These are phyloP conservation scores for Penicillium vulpinum DNA, from an alignment of 2,329 filamentous ascomycete species.

Conservation along the genomic window DNA sequence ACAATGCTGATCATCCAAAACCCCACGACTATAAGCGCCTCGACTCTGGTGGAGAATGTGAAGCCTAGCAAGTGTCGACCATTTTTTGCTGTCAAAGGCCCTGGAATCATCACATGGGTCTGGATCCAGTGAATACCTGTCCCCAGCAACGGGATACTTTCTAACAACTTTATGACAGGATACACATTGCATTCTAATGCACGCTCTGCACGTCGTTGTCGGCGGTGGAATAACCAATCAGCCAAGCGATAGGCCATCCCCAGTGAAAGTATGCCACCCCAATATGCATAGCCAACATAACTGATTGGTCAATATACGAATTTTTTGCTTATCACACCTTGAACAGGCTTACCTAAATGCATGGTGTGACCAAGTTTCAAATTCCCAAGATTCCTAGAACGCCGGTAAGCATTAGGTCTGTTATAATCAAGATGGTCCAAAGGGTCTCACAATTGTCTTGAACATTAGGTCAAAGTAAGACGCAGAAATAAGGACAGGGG, in stretches of 20 bases:
- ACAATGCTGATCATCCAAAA: constrained; percentile 50
- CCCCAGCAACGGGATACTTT: background rate
- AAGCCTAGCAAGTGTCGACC: constrained; percentile 45
- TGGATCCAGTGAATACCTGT: constrained; percentile 34
- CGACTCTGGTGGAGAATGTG: constrained; percentile 51
- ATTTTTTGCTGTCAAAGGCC: constrained; percentile 42
- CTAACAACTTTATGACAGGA: constrained; percentile 1
- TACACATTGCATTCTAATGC: background rate
- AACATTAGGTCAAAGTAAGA: constrained; percentile 32
- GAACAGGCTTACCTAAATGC: constrained; percentile 37
- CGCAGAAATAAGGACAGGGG: constrained; percentile 34
- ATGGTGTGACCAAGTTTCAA: constrained; percentile 37
- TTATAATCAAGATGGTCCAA: background rate
- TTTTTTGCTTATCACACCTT: background rate
- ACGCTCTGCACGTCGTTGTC: constrained; percentile 3
- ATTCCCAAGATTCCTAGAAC: constrained; percentile 33
- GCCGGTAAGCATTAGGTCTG: background rate
- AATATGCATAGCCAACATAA: constrained; percentile 42
- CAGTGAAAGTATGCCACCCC: constrained; percentile 37
- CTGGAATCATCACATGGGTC: constrained; percentile 45
- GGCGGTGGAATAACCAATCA: constrained; percentile 19
- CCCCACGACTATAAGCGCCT: constrained; percentile 45
- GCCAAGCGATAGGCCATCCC: constrained; percentile 37
- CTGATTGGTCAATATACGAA: constrained; percentile 1
- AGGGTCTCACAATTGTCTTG: constrained; percentile 35